Conservation (phyloP, 176 grass and related monocot genomes). For the Guadua angustifolia region DNA sequence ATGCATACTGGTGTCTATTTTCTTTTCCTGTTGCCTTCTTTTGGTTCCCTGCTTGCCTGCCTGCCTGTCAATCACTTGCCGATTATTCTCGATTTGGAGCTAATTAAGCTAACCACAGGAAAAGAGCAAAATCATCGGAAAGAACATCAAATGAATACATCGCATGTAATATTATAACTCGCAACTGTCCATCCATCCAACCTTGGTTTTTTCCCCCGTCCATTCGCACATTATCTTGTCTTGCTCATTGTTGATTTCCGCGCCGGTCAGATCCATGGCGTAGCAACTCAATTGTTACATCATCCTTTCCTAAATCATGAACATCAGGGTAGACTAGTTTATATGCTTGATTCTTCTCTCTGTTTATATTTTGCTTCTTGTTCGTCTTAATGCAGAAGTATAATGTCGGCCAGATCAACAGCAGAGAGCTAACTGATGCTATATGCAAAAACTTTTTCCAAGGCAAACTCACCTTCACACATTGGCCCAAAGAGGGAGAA, state of each 20-base stretch:
- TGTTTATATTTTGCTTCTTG: background rate
- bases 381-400: conserved; percentile 69
- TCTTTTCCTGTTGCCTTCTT: background rate
- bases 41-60: background rate
- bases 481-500: conserved; percentile 79
- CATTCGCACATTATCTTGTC: background rate
- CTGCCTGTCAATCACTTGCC: background rate
- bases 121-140: background rate
- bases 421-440: conserved; percentile 61
- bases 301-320: background rate
- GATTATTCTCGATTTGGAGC: background rate
- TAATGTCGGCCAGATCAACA: conserved; percentile 77
- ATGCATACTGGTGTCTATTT: background rate
- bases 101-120: background rate
- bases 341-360: no score
- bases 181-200: background rate
- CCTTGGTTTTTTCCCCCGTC: background rate
- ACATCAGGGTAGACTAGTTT: background rate
- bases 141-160: background rate
- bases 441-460: conserved; percentile 86
- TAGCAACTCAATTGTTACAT: background rate
- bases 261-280: background rate
- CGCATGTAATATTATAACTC: background rate
- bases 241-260: background rate
- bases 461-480: conserved; percentile 72